Conservation (phyloP, 768 basidiomycete species). For the Serendipita sp. region DNA sequence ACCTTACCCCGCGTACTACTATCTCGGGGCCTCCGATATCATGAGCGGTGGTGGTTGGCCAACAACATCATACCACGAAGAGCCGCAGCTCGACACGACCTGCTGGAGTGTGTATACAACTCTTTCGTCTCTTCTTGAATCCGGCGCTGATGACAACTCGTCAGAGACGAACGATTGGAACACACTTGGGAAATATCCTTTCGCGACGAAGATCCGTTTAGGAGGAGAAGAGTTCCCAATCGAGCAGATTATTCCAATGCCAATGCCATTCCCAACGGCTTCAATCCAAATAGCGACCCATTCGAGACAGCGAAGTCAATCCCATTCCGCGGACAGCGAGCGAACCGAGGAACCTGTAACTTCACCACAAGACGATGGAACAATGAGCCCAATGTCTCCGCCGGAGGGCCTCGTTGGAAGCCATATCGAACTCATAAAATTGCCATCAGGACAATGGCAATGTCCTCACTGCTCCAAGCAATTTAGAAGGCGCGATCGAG, state of each 20-base stretch:
- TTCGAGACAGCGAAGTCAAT: neutral
- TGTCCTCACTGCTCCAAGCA: conserved; percentile 2
- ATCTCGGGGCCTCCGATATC: no score
- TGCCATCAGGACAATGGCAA: conserved; percentile 2
- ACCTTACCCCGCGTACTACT: no score
- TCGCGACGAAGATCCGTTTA: neutral
- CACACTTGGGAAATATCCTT: neutral
- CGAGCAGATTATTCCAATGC: neutral
- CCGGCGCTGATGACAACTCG: neutral
- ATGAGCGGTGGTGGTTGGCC: no score
- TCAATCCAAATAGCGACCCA: neutral
- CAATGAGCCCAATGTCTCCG: neutral
- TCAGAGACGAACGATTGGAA: conserved; percentile 4
- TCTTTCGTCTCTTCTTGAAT: no score
- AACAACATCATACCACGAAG: no score
- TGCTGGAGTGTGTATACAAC: no score
- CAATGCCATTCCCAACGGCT: no score
- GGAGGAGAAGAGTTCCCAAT: neutral
- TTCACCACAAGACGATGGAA: neutral
- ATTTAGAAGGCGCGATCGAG: neutral
- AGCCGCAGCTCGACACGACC: no score
- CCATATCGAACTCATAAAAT: neutral
- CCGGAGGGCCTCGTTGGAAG: neutral
- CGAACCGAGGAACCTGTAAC: neutral
- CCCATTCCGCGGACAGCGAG: neutral